Percentiles rank a stretch among this genome's conserved stretches.
These are phyloP conservation scores for Leccinum truebloodii DNA, from an alignment of 768 basidiomycete genomes.

Conservation along the genomic window DNA sequence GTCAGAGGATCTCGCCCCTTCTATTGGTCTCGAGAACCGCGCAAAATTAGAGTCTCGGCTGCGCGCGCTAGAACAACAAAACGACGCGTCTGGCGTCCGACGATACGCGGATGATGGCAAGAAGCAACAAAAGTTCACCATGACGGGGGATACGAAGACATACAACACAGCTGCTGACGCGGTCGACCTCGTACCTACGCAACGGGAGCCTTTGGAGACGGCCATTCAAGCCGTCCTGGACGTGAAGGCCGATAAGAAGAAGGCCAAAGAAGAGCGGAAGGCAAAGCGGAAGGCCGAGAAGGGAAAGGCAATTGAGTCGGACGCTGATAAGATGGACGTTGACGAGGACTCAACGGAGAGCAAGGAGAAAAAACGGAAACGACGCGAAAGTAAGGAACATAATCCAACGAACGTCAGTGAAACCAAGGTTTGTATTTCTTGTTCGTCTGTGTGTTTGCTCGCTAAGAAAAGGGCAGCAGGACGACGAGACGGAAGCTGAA, in stretches of 20 bases:
- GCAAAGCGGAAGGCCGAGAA: conserved; percentile 62
- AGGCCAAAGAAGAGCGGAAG: conserved; percentile 73
- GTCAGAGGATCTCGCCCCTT: conserved; percentile 75
- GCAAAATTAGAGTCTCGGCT: conserved; percentile 94
- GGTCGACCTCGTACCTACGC: conserved; percentile 82
- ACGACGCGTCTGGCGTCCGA: conserved; percentile 71
- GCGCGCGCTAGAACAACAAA: conserved; percentile 82
- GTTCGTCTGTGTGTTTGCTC: conserved; percentile 7
- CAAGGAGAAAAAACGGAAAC: conserved; percentile 48
- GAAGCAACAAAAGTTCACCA: conserved; percentile 80
- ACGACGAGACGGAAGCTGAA: conserved; percentile 79
- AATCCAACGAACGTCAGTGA: conserved; percentile 41
- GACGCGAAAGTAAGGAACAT: conserved; percentile 57
- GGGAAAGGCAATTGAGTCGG: conserved; percentile 48
- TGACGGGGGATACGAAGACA: conserved; percentile 72
- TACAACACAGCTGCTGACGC: conserved; percentile 90
- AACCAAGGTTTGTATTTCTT: conserved; percentile 40
- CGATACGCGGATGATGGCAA: conserved; percentile 60
- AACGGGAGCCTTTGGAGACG: conserved; percentile 73
- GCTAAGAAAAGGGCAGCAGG: conserved; percentile 30
- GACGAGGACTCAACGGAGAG: conserved; percentile 37
- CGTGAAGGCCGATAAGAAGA: conserved; percentile 86
- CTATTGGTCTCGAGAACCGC: conserved; percentile 91
- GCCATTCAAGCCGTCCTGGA: conserved; percentile 77
- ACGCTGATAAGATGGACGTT: conserved; percentile 46